Conservation (phyloP, 2,329 filamentous ascomycete species). For the Colletotrichum sp. region DNA sequence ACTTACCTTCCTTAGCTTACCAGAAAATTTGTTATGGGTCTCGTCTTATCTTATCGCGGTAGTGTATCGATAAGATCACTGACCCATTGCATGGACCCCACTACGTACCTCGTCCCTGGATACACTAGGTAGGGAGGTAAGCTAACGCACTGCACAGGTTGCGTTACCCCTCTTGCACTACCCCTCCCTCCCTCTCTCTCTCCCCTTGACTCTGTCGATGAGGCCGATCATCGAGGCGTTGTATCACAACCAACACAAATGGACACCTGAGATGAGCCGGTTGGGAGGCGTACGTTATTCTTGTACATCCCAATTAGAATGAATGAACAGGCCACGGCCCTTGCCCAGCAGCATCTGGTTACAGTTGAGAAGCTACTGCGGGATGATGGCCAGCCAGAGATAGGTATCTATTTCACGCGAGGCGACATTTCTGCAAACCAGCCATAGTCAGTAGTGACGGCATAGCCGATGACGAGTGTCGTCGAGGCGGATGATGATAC, state of each 20-base stretch:
- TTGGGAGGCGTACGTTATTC: neutral
- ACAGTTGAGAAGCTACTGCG: neutral
- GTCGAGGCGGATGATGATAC: neutral
- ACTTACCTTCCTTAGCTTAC: neutral
- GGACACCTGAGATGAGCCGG: neutral
- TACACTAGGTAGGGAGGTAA: neutral
- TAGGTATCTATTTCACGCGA: neutral
- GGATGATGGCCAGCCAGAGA: neutral
- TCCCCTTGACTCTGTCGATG: neutral
- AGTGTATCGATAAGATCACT: neutral
- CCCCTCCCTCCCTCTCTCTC: neutral
- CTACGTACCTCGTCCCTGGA: neutral
- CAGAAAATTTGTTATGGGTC: conserved; percentile 19
- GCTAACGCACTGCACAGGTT: neutral
- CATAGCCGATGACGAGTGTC: conserved; percentile 4
- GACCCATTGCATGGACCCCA: neutral
- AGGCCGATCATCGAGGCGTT: neutral
- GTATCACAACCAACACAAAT: neutral
- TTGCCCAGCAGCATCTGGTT: neutral
- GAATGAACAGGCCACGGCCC: neutral
- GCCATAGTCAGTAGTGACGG: neutral
- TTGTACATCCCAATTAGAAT: neutral
- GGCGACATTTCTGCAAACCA: neutral
- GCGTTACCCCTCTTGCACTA: neutral
- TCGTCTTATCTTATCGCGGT: conserved; percentile 7